Conservation (phyloP, 352 stramenopile genomes). For the Peronospora tabacina region DNA sequence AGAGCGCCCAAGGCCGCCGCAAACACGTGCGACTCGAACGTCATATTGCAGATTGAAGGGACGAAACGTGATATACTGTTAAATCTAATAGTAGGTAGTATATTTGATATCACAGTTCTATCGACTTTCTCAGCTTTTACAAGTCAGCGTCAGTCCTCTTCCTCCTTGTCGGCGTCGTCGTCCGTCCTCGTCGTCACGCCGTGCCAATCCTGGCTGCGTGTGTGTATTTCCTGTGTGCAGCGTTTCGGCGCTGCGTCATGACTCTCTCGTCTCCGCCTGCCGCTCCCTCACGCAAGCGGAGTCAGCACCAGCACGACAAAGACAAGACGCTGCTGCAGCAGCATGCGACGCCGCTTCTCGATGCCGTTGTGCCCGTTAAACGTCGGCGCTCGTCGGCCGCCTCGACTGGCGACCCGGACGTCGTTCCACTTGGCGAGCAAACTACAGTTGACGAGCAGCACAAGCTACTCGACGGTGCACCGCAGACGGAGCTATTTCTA, state of each 20-base stretch:
- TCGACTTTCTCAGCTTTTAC: not conserved
- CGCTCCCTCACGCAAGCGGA: slow-evolving; percentile 19
- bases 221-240: slow-evolving; percentile 18
- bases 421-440: not conserved
- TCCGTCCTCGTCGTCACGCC: not conserved
- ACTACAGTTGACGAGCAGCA: slow-evolving; percentile 7
- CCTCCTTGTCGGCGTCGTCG: not conserved
- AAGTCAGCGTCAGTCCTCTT: no score
- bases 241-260: slow-evolving; percentile 30
- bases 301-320: slow-evolving; percentile 9
- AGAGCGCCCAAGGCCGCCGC: slow-evolving; percentile 31
- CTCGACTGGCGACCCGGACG: slow-evolving; percentile 8
- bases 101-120: not conserved
- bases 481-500: slow-evolving; percentile 49
- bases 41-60: slow-evolving; percentile 4
- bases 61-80: not conserved
- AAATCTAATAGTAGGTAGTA: not conserved
- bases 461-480: slow-evolving; percentile 32
- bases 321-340: slow-evolving; percentile 17
- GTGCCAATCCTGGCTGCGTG: slow-evolving; percentile 19
- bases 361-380: slow-evolving; percentile 24
- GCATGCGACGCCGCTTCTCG: slow-evolving; percentile 16
- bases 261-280: slow-evolving; percentile 2
- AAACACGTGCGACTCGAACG: slow-evolving; percentile 25
- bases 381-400: slow-evolving; percentile 20